Base-by-base conservation (phyloP, 345 rosid species). In the Isatis tinctoria region DNA sequence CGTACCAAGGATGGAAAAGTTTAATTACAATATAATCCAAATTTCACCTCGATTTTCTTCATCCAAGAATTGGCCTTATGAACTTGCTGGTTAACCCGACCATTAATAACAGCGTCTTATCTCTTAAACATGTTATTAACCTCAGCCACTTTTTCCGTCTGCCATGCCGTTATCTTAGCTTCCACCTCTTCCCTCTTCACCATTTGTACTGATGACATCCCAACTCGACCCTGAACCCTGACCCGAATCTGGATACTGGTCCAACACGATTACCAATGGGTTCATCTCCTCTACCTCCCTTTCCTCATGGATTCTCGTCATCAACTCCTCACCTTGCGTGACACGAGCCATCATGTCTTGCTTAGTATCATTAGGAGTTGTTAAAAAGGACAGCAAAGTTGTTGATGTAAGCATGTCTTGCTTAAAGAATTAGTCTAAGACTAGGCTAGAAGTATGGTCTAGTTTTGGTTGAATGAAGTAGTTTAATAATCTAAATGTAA, bases 181-280 rank as follows among this genome's bases (percentile, higher is more conserved):
- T 93, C 98, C 51, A 89, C 94, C 74, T 93, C 98, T 78, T 93
- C 96, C 74, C 78, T 87, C 87, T 86, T 93, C 85, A 91, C 92
- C 61, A 87, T 87, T 79, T 84, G 88, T 61, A 91, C 91, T 4
- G 72, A 67, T 44, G 91, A 76, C 48, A 70, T 62, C 17, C 76
- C 73, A 18, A 65, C 60, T 12, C 68, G 72, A 40, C 5, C 68
- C 51, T 12, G 67, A 68, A 2, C n/a, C 65, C 18, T 74, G 67
- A 67, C 67, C 72, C 60, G 78, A 59, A 12, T 41, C 66, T 20
- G 58, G 79, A 30, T 43, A 36, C 14, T 77, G 83, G 56, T 87
- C 88, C 1, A 91, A 86, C 14, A 91, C 91, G 14, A 91, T 89
- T 69, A 96, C 98, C 67, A 91, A 74, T 65, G 90, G 95, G 71